Evolutionary conservation across 2,329 filamentous ascomycete species (phyloP), one percentile per base, ranked within the genome.

Genomic region (Colletotrichum orchidophilum): DNA sequence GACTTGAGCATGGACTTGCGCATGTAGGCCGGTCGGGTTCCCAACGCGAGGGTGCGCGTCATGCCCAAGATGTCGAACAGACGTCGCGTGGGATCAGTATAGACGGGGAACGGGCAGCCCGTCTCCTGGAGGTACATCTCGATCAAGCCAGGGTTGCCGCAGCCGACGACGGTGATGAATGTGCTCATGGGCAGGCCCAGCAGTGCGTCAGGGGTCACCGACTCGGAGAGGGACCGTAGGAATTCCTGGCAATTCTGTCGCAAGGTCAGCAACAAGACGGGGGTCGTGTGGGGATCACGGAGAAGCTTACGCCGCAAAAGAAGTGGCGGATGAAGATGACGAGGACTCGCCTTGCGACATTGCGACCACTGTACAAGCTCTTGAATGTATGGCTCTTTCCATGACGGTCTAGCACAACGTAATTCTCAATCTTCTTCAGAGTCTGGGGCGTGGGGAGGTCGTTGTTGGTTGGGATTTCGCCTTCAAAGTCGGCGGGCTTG

Each of bases 191-290:
- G 86, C 1, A 89, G 84, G 66, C 74, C 80, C 72, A 82, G 86
- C 75, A 83, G 91, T 72, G 78, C 76, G 15, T 85, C 81, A 55
- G 85, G 85, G 6, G 84, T 87, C 61, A 94, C 85, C 58, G 87
- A 85, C 21, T 87, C 83, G 35, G 89, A 87, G 21, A 95, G 84
- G 4, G 86, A 83, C 70, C 88, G 88, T 27, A 95, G 83, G 79
- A 93, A 95, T 78, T 94, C 91, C 80, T 94, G 93, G 81, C 93
- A 95, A 79, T 91, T 93, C 91, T 94, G n/a, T 74, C 31, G n/a
- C 15, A 29, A 9, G 15, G 57, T 74, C 8, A 74, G 71, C 54
- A 35, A 13, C 12, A 33, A 60, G 54, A 35, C n/a, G 9, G 33
- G 9, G 33, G 15, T 61, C 15, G 42, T n/a, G 3, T 3, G 21